Base-by-base conservation (phyloP, 768 basidiomycete species). In the Zangia roseola region DNA sequence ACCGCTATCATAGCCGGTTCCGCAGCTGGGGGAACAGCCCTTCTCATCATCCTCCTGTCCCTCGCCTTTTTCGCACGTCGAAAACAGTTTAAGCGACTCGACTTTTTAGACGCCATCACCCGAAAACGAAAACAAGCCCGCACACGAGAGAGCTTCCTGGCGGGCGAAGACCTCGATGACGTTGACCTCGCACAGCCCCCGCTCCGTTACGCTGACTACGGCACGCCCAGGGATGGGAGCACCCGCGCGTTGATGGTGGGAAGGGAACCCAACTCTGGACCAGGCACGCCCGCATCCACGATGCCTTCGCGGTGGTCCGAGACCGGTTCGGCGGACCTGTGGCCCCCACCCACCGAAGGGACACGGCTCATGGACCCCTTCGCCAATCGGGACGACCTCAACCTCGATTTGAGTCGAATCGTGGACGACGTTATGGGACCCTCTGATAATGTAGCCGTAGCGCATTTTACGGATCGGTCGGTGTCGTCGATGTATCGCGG, bases 341-440 rank as follows among this genome's bases (percentile, higher is more conserved):
- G 74, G 71, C 70, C 70, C 1, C 73, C 74, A 0, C 78, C 77
- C 1, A 45, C 34, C 38, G 68, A 68, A 31, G 39, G 42, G 31
- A 57, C 55, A 0, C 50, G 65, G 49, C 53, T 65, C 20, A 53
- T 61, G 35, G 60, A 67, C 12, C 49, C 60, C 0, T 21, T 62
- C 24, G 21, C 43, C 2, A 25, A 33, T 19, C 17, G 35, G 26
- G 49, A 44, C 10, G 43, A 46, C 2, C 12, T 70, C 21, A 68
- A 74, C 23, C 49, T 76, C 28, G 73, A 74, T 44, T 57, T 77
- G 9, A 45, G 63, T n/a, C 64, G 55, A 9, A 77, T 80, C 40
- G 72, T 79, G 9, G 71, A 76, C 46, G 71, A 77, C 40, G 71
- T 79, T 1, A 79, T 79, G 78, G 78, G 78, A 3, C 71, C 74